A percentile compares a stretch with the other conserved stretches of the same genome.
These are phyloP conservation scores for Rhodamnia rubescens DNA, from an alignment of 345 rosid species.

Conservation along the genomic window DNA sequence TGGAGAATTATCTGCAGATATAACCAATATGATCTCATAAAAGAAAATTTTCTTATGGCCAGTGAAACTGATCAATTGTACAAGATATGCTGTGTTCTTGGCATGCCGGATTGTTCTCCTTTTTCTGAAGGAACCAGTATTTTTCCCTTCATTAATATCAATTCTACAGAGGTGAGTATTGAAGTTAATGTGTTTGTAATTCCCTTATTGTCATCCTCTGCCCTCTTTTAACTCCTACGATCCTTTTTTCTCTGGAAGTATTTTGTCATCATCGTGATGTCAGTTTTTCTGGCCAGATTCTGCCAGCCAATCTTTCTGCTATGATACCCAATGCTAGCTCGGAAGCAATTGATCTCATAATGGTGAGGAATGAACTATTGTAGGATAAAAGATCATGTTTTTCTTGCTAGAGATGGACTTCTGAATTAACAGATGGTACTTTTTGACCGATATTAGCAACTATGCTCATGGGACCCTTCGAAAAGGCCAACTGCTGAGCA, in stretches of 20 bases:
- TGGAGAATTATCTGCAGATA: neutral
- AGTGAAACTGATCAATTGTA: constrained; percentile 49
- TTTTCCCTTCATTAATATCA: constrained; percentile 46
- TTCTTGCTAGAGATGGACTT: neutral
- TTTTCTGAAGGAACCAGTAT: constrained; percentile 69
- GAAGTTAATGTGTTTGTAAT: neutral
- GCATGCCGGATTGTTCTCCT: constrained; percentile 60
- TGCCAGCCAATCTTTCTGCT: constrained; percentile 46
- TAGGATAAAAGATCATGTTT: neutral
- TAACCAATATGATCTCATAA: neutral
- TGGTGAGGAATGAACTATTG: constrained; percentile 22
- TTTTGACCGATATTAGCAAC: constrained; percentile 30
- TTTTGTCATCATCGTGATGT: neutral
- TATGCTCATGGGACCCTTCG: constrained; percentile 85
- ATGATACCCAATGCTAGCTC: constrained; percentile 68
- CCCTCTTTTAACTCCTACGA: neutral
- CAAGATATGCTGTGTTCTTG: constrained; percentile 83
- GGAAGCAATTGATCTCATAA: constrained; percentile 78
- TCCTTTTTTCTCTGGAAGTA: neutral
- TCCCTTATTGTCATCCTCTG: neutral
- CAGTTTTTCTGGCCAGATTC: constrained; percentile 30
- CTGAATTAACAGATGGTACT: neutral
- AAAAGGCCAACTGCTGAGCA: constrained; percentile 92
- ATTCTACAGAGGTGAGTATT: constrained; percentile 46
- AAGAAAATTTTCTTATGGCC: neutral